These are phyloP conservation scores for Diacronema lutheri DNA, from an alignment of 78 protist genomes.

Conservation along the genomic window DNA sequence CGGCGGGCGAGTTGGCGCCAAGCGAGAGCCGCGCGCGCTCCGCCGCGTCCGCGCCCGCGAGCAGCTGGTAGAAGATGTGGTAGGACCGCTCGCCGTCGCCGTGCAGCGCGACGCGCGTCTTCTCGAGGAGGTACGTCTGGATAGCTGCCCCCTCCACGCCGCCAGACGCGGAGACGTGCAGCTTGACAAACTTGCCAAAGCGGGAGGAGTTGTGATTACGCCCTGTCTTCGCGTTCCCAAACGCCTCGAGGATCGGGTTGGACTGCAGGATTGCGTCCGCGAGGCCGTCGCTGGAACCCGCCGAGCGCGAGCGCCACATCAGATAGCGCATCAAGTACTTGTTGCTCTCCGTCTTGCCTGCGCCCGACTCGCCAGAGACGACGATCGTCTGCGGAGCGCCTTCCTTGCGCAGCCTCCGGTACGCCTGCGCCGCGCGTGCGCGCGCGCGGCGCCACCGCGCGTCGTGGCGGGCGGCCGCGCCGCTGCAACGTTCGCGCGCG, in stretches of 20 bases:
- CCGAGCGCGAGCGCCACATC: too few species aligned
- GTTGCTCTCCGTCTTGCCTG: slow-evolving; percentile 72
- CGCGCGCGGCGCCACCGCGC: not conserved
- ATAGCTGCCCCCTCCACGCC: not conserved
- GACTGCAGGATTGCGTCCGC: slow-evolving; percentile 45
- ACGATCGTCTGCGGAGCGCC: too few species aligned
- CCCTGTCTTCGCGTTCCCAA: slow-evolving; percentile 74
- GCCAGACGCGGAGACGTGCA: not conserved
- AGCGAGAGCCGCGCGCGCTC: not conserved
- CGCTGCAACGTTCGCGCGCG: too few species aligned
- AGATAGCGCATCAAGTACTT: slow-evolving; percentile 8
- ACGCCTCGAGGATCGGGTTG: slow-evolving; percentile 87
- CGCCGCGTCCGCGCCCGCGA: not conserved
- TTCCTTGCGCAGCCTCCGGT: too few species aligned
- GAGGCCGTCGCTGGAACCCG: not conserved
- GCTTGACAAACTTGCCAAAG: slow-evolving; percentile 41
- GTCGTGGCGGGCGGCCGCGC: too few species aligned
- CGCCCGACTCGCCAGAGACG: slow-evolving; percentile 58
- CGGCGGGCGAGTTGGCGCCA: not conserved
- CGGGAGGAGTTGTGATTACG: slow-evolving; percentile 83
- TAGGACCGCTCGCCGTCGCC: slow-evolving; percentile 64
- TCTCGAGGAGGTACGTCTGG: slow-evolving; percentile 35
- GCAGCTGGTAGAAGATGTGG: slow-evolving; percentile 64
- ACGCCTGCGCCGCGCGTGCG: not conserved
- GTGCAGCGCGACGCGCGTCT: slow-evolving; percentile 35